Evolutionary conservation across 1,139 yeast species (phyloP).

Genomic region (Meyerozyma guilliermondii): DNA sequence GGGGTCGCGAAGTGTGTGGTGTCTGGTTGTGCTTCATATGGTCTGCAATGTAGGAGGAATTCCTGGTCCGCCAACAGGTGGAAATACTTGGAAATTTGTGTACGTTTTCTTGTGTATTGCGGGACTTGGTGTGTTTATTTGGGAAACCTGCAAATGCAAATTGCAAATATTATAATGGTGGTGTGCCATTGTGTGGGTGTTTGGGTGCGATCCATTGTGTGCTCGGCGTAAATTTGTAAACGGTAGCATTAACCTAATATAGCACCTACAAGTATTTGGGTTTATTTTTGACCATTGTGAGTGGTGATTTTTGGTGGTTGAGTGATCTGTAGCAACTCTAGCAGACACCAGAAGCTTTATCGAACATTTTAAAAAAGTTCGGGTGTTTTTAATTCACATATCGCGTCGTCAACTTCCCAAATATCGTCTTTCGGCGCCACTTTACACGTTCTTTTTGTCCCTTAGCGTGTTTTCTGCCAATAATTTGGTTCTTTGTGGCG

Average conservation of each 20-base stretch:
- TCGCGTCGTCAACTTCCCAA: too few relatives aligned
- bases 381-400: too few relatives aligned
- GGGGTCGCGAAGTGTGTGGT: slow-evolving; percentile 53
- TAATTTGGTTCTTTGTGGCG: too few relatives aligned
- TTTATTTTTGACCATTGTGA: not conserved
- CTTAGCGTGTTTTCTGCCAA: too few relatives aligned
- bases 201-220: not conserved
- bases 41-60: slow-evolving; percentile 75
- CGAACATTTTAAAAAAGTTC: too few relatives aligned
- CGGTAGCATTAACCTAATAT: not conserved
- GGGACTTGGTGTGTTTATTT: slow-evolving; percentile 24
- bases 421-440: too few relatives aligned
- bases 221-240: not conserved
- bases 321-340: too few relatives aligned
- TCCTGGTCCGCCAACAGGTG: slow-evolving; percentile 47
- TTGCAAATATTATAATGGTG: too few relatives aligned
- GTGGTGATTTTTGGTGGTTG: not conserved
- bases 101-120: slow-evolving; percentile 40
- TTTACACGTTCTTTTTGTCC: too few relatives aligned
- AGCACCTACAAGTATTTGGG: not conserved
- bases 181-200: not conserved
- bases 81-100: slow-evolving; percentile 11
- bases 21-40: slow-evolving; percentile 59
- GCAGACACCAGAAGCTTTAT: too few relatives aligned
- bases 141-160: not conserved